These are phyloP conservation scores for Colletotrichum tropicale DNA, from an alignment of 2,329 filamentous ascomycete species.

Conservation along the genomic window DNA sequence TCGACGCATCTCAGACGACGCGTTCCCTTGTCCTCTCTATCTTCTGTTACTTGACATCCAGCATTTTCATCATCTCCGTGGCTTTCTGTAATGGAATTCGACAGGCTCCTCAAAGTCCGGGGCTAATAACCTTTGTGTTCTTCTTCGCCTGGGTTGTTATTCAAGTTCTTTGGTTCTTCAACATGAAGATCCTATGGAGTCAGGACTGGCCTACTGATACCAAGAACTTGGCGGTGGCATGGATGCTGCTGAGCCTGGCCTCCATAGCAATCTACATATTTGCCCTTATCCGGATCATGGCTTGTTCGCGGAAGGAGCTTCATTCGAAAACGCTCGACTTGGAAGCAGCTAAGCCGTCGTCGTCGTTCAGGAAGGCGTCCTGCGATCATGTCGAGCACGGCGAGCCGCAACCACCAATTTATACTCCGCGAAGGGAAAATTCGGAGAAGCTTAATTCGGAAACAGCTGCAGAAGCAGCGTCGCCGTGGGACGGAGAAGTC, in stretches of 20 bases:
- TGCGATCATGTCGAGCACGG: not conserved
- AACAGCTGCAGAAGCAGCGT: not conserved
- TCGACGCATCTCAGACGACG: not conserved
- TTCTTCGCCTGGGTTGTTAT: not conserved
- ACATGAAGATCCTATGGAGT: not conserved
- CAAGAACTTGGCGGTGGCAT: not conserved
- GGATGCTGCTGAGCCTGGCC: not conserved
- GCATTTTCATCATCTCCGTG: not conserved
- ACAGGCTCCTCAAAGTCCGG: not conserved
- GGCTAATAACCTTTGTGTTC: not conserved
- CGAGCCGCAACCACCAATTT: not conserved
- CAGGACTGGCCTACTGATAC: not conserved
- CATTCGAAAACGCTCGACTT: not conserved
- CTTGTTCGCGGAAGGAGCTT: not conserved
- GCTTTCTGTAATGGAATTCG: not conserved
- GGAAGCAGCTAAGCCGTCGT: not conserved
- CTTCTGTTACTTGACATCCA: not conserved
- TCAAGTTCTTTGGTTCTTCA: not conserved
- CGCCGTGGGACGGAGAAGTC: not conserved
- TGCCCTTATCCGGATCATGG: not conserved
- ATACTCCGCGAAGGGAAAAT: not conserved
- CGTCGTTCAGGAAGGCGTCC: not conserved
- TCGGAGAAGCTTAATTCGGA: not conserved
- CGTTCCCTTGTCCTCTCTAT: not conserved
- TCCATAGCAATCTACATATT: not conserved